Conservation (phyloP, 148 eudicot species). For the Beta vulgaris region DNA sequence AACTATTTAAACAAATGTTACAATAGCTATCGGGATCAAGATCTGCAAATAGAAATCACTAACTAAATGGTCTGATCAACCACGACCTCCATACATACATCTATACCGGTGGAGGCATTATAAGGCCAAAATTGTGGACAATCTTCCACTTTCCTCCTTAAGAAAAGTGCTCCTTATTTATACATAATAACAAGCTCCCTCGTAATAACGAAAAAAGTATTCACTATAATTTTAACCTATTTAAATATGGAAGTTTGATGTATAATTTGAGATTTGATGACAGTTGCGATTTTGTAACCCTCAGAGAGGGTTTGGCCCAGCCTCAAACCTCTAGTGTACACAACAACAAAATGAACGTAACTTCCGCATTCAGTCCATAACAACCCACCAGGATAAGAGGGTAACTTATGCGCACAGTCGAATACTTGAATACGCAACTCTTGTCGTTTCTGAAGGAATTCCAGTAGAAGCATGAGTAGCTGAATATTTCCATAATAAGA, state of each 20-base stretch:
- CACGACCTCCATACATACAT: background rate
- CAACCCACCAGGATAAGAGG: background rate
- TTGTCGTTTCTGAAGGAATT: background rate
- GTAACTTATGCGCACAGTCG: background rate
- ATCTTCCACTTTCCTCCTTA: background rate
- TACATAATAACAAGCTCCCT: constrained; percentile 15
- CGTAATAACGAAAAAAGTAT: background rate
- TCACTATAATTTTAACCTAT: background rate
- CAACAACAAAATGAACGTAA: background rate
- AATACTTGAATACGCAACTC: background rate
- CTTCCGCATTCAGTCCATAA: background rate
- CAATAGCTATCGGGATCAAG: too few species aligned
- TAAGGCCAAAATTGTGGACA: constrained; percentile 16
- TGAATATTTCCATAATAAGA: background rate
- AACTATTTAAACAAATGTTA: too few species aligned
- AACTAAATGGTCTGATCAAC: background rate
- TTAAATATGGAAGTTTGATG: background rate
- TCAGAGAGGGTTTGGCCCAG: background rate
- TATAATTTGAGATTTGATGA: background rate
- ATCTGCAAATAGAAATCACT: background rate
- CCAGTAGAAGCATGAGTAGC: background rate
- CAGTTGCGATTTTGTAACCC: background rate
- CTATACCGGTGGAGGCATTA: background rate
- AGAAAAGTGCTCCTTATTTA: constrained; percentile 13
- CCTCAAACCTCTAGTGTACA: constrained; percentile 13